phyloP scores from a whole-genome alignment of 768 basidiomycete genomes.

The Chalciporus sphaerocephalus region DNA sequence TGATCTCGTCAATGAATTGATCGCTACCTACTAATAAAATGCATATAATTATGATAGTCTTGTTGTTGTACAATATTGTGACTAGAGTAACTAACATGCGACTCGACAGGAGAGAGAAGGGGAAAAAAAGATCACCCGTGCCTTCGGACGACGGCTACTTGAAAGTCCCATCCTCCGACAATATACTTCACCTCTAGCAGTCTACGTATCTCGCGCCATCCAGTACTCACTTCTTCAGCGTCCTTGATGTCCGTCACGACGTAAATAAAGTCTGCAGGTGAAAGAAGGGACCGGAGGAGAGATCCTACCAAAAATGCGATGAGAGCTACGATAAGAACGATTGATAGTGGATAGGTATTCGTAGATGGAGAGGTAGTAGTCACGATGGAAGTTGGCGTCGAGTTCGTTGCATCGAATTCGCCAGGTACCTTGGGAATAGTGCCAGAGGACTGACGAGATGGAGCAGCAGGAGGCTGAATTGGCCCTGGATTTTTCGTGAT shows the following conservation, averaged over 20 bases:
- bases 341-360: constrained; percentile 41
- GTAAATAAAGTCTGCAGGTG: constrained; percentile 88
- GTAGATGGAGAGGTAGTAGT: constrained; percentile 5
- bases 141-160: constrained; percentile 77
- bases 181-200: constrained; percentile 79
- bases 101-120: background rate
- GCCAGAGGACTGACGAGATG: constrained; percentile 24
- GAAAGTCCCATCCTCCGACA: constrained; percentile 82
- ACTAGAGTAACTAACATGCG: background rate
- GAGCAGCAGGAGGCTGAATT: constrained; percentile 17
- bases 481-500: constrained; percentile 24
- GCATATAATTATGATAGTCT: background rate
- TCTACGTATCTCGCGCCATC: constrained; percentile 84
- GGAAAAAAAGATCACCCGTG: constrained; percentile 36
- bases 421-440: constrained; percentile 34
- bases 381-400: background rate
- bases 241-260: constrained; percentile 58
- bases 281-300: constrained; percentile 79
- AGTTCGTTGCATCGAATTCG: constrained; percentile 19
- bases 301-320: constrained; percentile 92
- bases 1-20: too few relatives aligned
- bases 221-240: constrained; percentile 45
- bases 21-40: background rate
- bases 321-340: constrained; percentile 71
- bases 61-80: constrained; percentile 1